Conservation (phyloP, 2,329 filamentous ascomycete genomes). For the Diplodia seriata region DNA sequence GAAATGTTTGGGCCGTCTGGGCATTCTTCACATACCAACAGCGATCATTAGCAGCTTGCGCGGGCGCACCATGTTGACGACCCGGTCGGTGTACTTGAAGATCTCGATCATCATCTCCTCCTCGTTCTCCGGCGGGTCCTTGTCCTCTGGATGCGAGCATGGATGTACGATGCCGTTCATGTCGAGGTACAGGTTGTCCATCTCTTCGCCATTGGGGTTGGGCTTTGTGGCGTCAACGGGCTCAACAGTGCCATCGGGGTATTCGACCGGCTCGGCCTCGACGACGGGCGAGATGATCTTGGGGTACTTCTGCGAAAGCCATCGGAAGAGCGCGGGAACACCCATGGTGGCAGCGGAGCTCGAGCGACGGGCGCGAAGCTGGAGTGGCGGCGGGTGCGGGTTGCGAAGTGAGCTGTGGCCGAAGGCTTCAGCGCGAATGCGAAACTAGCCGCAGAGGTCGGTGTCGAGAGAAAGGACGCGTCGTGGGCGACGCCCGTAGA, state of each 20-base stretch:
- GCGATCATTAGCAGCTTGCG: conserved; percentile 97
- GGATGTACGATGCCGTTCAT: conserved; percentile 99
- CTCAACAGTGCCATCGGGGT: conserved; percentile 82
- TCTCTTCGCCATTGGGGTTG: conserved; percentile 97
- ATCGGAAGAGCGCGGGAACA: conserved; percentile 94
- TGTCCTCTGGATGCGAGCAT: conserved; percentile 95
- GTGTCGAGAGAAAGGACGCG: conserved; percentile 11
- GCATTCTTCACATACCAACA: conserved; percentile 69
- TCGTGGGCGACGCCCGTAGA: conserved; percentile 23
- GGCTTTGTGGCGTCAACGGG: conserved; percentile 83
- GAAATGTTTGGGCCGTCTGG: conserved; percentile 19
- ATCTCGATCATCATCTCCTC: conserved; percentile 99
- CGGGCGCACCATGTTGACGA: conserved; percentile 97
- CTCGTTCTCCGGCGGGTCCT: conserved; percentile 87
- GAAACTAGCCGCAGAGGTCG: conserved; percentile 5
- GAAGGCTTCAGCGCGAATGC: conserved; percentile 9
- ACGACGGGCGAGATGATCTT: conserved; percentile 94
- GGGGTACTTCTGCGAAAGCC: conserved; percentile 95
- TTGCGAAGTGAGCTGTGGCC: conserved; percentile 1
- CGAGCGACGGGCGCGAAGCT: not conserved
- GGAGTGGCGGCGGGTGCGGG: not conserved
- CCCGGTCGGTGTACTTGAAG: conserved; percentile 97
- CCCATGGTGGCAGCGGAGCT: conserved; percentile 68
- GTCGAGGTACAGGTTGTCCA: conserved; percentile 96
- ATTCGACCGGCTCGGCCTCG: conserved; percentile 76